Evolutionary conservation across 2,329 filamentous ascomycete genomes (phyloP).

Genomic region (Xylariaceae sp.): DNA sequence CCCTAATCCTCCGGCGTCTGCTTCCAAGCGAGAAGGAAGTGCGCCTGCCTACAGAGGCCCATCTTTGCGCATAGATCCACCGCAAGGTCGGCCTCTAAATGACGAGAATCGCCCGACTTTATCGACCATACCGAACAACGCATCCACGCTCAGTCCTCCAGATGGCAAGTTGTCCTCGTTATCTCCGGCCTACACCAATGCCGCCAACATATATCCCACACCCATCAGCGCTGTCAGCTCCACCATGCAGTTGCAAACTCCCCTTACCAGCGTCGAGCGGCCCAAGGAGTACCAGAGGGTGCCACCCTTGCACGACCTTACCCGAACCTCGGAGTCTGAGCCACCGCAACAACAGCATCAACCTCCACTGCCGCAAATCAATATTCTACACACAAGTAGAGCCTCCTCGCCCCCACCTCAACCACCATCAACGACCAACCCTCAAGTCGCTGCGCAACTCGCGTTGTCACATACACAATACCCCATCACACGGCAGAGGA

Average conservation of each 20-base stretch:
- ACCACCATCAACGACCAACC: conserved; percentile 32
- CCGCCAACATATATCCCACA: conserved; percentile 56
- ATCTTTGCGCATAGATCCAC: conserved; percentile 58
- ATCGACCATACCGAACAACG: conserved; percentile 56
- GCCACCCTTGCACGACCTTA: conserved; percentile 56
- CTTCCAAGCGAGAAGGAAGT: conserved; percentile 47
- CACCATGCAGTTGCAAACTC: conserved; percentile 28
- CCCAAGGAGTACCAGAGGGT: conserved; percentile 56
- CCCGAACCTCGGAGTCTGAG: conserved; percentile 40
- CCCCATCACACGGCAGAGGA: conserved; percentile 38
- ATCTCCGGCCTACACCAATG: conserved; percentile 43
- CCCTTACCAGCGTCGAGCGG: conserved; percentile 27
- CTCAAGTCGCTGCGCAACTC: conserved; percentile 55
- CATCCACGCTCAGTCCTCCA: conserved; percentile 49
- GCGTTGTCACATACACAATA: conserved; percentile 54
- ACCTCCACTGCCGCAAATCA: conserved; percentile 55
- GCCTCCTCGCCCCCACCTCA: conserved; percentile 18
- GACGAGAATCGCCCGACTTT: conserved; percentile 58
- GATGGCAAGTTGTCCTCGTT: conserved; percentile 57
- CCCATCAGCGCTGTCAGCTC: conserved; percentile 53
- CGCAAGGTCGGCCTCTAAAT: conserved; percentile 47
- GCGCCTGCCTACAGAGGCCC: conserved; percentile 58
- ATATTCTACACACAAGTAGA: conserved; percentile 46
- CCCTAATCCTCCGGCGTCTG: conserved; percentile 25
- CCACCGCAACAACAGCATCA: conserved; percentile 40